Conservation (phyloP, 2,329 filamentous ascomycete genomes). For the Aspergillus fijiensis region DNA sequence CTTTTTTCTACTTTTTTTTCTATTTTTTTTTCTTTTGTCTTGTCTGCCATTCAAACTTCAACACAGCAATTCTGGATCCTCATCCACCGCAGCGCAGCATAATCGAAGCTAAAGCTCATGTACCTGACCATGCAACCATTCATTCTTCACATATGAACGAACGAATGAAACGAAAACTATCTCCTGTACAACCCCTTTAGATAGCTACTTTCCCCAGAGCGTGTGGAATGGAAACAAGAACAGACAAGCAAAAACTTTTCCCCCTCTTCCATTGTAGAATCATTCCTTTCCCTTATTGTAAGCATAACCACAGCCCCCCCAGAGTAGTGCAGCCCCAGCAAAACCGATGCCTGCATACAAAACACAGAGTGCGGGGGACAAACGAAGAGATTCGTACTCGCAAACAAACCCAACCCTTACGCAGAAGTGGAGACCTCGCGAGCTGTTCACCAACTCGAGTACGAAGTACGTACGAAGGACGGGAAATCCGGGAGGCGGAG, state of each 20-base stretch:
- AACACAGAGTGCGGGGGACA: background rate
- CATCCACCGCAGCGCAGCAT: too few relatives aligned
- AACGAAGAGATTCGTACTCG: background rate
- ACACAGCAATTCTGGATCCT: background rate
- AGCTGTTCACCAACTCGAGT: too few relatives aligned
- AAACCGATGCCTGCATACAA: too few relatives aligned
- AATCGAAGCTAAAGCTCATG: too few relatives aligned
- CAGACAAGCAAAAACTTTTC: background rate
- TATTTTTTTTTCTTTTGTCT: background rate
- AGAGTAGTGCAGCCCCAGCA: too few relatives aligned
- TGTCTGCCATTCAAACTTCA: background rate
- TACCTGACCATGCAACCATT: too few relatives aligned
- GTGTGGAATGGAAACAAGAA: slow-evolving; percentile 1
- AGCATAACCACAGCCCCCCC: background rate
- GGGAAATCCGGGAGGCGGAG: too few relatives aligned
- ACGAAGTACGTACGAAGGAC: too few relatives aligned
- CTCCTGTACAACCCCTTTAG: too few relatives aligned
- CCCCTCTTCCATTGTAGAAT: background rate
- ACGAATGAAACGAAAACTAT: too few relatives aligned
- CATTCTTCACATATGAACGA: too few relatives aligned
- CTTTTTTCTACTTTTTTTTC: background rate
- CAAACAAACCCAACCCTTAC: background rate
- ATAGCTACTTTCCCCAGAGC: background rate
- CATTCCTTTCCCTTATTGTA: background rate
- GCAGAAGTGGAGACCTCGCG: too few relatives aligned